Percentiles rank a stretch among this genome's conserved stretches.
These are phyloP conservation scores for Trichoderma harzianum DNA, from an alignment of 2,329 filamentous ascomycete genomes.

Conservation along the genomic window DNA sequence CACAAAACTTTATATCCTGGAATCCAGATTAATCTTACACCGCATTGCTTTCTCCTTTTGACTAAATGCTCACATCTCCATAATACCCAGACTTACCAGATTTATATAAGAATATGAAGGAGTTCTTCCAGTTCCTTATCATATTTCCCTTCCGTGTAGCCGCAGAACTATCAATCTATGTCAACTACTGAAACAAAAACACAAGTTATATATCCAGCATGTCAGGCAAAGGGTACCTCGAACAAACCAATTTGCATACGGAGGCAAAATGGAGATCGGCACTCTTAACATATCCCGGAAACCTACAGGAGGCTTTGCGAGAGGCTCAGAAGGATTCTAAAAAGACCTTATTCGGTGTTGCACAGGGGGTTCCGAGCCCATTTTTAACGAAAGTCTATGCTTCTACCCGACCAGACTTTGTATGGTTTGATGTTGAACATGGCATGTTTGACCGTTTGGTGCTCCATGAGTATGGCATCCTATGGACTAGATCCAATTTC, in stretches of 20 bases:
- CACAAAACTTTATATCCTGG: background rate
- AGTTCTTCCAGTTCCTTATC: background rate
- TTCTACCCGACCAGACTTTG: constrained; percentile 1
- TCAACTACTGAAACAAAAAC: background rate
- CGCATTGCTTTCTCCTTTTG: background rate
- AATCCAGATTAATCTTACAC: background rate
- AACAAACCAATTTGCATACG: background rate
- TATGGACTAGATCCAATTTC: too few species aligned
- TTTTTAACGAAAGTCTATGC: constrained; percentile 8
- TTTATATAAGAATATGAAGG: background rate
- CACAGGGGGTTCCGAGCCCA: background rate
- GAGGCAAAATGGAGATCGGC: constrained; percentile 3
- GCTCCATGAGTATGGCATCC: constrained; percentile 4
- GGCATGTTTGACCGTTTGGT: constrained; percentile 11
- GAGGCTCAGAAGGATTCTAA: constrained; percentile 4
- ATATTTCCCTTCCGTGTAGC: background rate
- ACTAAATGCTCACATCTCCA: background rate
- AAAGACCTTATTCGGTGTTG: constrained; percentile 3
- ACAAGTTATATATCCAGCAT: background rate
- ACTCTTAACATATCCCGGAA: constrained; percentile 5
- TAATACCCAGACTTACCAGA: background rate
- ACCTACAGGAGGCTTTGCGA: constrained; percentile 1
- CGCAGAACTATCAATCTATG: background rate
- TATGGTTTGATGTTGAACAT: constrained; percentile 15
- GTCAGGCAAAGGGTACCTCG: constrained; percentile 1